Evolutionary conservation across 129 eudicot genomes (phyloP).

Genomic region (Oenanthe sinensis): DNA sequence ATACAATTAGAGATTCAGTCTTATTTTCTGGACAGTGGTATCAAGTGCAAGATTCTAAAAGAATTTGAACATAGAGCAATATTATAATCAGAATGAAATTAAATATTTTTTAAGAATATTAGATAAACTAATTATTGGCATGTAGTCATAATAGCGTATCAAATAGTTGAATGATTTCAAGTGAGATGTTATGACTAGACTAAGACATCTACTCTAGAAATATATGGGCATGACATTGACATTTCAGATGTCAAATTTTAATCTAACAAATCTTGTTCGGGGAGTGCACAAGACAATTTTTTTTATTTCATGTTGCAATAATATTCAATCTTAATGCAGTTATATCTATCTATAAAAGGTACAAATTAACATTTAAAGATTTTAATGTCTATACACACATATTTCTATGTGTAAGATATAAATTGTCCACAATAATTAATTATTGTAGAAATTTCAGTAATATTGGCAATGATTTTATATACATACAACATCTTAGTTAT

Average conservation of each 20-base stretch:
- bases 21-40: constrained; percentile 48
- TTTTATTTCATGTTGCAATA: constrained; percentile 77
- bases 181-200: constrained; percentile 51
- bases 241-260: constrained; percentile 62
- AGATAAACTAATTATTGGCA: constrained; percentile 18
- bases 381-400: too few species aligned
- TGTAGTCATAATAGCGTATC: constrained; percentile 83
- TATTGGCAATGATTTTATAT: too few species aligned
- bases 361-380: background rate
- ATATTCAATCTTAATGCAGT: constrained; percentile 79
- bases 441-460: too few species aligned
- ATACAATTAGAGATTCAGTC: constrained; percentile 38
- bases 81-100: background rate
- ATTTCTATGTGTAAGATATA: too few species aligned
- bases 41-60: background rate
- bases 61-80: background rate
- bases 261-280: constrained; percentile 29
- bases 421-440: too few species aligned
- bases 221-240: constrained; percentile 87
- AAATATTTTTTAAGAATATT: background rate
- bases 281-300: constrained; percentile 30
- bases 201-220: constrained; percentile 60
- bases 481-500: too few species aligned
- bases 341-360: constrained; percentile 57
- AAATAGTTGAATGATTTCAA: constrained; percentile 67